phyloP scores from a whole-genome alignment of 306 rosid genomes.

The Vigna hirtella region DNA sequence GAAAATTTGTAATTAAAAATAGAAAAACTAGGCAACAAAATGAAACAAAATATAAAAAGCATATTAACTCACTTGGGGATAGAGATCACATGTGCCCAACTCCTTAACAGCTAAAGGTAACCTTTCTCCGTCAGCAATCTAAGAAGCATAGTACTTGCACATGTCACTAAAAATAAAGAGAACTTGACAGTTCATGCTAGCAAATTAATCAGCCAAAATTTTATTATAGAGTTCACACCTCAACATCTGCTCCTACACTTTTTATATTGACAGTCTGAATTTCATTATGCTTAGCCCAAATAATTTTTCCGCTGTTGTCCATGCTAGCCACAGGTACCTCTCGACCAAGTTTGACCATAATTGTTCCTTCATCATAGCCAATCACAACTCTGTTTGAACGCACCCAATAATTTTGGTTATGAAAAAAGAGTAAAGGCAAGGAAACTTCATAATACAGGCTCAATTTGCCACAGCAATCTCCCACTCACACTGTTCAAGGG shows the following conservation, averaged over 20 bases:
- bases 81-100: constrained; percentile 98
- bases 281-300: constrained; percentile 99
- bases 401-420: constrained; percentile 21
- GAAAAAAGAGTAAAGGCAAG: constrained; percentile 10
- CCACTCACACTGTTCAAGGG: constrained; percentile 16
- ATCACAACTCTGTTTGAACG: constrained; percentile 74
- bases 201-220: constrained; percentile 24
- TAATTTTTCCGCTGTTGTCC: constrained; percentile 96
- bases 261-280: constrained; percentile 95
- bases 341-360: constrained; percentile 99
- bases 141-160: constrained; percentile 44
- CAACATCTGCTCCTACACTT: constrained; percentile 91
- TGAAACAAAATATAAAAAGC: constrained; percentile 25
- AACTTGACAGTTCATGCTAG: constrained; percentile 25
- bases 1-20: neutral
- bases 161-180: constrained; percentile 33
- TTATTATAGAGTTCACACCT: constrained; percentile 63
- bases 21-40: constrained; percentile 29
- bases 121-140: constrained; percentile 98
- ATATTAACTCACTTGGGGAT: constrained; percentile 81
- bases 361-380: constrained; percentile 98
- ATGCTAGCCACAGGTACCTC: constrained; percentile 98
- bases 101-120: constrained; percentile 97
- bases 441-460: constrained; percentile 34
- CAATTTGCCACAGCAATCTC: constrained; percentile 22